Evolutionary conservation across 805 yeast genomes (phyloP), one percentile per base, ranked within the genome.

Genomic region (Torulaspora gathmanii): DNA sequence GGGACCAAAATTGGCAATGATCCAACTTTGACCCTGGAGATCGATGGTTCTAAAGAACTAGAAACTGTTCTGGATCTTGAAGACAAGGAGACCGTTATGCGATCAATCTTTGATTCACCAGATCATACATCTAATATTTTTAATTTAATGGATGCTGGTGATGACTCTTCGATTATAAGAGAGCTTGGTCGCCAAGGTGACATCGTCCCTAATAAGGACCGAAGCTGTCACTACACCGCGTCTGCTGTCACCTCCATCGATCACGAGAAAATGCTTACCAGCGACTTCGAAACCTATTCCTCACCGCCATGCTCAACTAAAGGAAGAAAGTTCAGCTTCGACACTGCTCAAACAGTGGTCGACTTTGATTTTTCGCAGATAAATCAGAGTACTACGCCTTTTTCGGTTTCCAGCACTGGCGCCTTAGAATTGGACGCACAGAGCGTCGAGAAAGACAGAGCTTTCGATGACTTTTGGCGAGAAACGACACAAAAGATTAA

Each of bases 401-500:
- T 30, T 10, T 27, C 38, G 19, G 40, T 44, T 3, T 35, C 31
- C 12, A 38, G 30, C 37, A 10, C 33, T 39, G 40, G 38, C 33
- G 33, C 31, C 37, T n/a, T 34, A 38, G 40, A 40, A 17, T 15
- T 22, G 33, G 40, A 31, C 44, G 40, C 44, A 25, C 37, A 40
- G 23, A 37, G 44, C 40, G 36, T 37, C 25, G 19, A 39, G 3
- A 19, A 40, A 11, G 36, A 33, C 31, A 31, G 26, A 4, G 13
- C 33, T 3, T 9, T 33, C 25, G 36, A 19, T 15, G 27, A 34
- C 6, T 17, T 12, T n/a, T 34, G 37, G 17, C 33, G 37, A 16
- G 29, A 36, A 37, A 37, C 40, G 45, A 42, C 49, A 45, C 51
- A 48, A 48, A 48, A 41, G 31, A 31, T 28, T 23, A 38, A 33